A percentile compares a stretch with the other conserved stretches of the same genome.
phyloP scores from a whole-genome alignment of 2,329 filamentous ascomycete species.

The Tolypocladium paradoxum region DNA sequence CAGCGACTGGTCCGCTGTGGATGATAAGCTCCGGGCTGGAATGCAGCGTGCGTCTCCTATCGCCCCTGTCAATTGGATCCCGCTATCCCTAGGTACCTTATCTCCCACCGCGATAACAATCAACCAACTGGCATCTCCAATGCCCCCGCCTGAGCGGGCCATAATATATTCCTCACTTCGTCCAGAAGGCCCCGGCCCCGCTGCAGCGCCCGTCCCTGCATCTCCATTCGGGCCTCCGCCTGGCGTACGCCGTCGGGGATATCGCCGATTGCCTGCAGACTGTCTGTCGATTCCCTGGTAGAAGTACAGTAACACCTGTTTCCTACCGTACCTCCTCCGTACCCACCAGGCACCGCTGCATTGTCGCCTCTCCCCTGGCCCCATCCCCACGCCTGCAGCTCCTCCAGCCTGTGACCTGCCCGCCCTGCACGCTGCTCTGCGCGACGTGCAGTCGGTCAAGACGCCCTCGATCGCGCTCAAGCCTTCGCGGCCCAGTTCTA shows the following conservation, averaged over 20 bases:
- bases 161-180: no score
- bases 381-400: background rate
- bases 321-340: no score
- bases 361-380: background rate
- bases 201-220: background rate
- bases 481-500: background rate
- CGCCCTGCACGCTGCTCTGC: background rate
- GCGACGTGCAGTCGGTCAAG: conserved; percentile 3
- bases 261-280: no score
- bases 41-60: no score
- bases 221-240: background rate
- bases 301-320: no score
- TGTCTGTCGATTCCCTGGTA: no score
- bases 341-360: background rate
- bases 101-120: background rate
- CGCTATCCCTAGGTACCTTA: no score
- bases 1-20: no score
- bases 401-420: background rate
- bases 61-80: no score
- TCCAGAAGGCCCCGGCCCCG: background rate
- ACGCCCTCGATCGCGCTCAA: background rate
- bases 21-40: background rate
- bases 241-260: background rate
- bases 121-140: no score
- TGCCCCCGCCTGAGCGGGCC: no score